phyloP scores from a whole-genome alignment of 805 yeast species.

The Pichia ethanolica region DNA sequence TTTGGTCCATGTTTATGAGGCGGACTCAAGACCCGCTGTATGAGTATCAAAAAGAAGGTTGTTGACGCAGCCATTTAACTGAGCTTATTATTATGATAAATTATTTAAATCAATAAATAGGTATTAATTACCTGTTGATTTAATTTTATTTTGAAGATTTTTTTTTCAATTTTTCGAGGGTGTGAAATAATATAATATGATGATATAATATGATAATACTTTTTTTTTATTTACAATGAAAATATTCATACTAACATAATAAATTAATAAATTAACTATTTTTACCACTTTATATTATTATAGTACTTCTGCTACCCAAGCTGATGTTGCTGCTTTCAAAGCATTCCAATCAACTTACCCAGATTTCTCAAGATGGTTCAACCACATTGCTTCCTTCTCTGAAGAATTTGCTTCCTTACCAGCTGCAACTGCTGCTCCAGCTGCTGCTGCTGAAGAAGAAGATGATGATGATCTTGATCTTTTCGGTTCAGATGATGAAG shows the following conservation, averaged over 20 bases:
- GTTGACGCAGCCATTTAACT: slow-evolving; percentile 21
- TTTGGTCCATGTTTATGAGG: slow-evolving; percentile 98
- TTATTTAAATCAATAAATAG: too few relatives aligned
- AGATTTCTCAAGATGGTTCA: slow-evolving; percentile 95
- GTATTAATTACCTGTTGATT: too few relatives aligned
- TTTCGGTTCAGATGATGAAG: slow-evolving; percentile 90
- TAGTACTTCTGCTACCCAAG: slow-evolving; percentile 87
- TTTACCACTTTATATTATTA: slow-evolving; percentile 14
- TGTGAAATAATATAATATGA: too few relatives aligned
- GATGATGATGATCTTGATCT: slow-evolving; percentile 91
- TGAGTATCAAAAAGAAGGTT: slow-evolving; percentile 62
- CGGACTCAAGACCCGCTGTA: slow-evolving; percentile 91
- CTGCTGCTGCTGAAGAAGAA: slow-evolving; percentile 48
- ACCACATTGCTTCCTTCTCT: slow-evolving; percentile 92
- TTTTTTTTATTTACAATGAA: too few relatives aligned
- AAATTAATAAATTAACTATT: not conserved
- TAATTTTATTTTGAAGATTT: too few relatives aligned
- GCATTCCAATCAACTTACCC: slow-evolving; percentile 91
- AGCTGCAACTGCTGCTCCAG: slow-evolving; percentile 60
- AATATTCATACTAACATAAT: too few relatives aligned
- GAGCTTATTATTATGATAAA: slow-evolving; percentile 3
- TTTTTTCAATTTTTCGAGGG: too few relatives aligned
- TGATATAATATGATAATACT: too few relatives aligned
- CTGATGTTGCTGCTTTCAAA: slow-evolving; percentile 90
- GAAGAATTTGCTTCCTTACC: slow-evolving; percentile 78